Evolutionary conservation across 2,329 filamentous ascomycete species (phyloP), one percentile per base, ranked within the genome.

Genomic region (Cordyceps sp.): DNA sequence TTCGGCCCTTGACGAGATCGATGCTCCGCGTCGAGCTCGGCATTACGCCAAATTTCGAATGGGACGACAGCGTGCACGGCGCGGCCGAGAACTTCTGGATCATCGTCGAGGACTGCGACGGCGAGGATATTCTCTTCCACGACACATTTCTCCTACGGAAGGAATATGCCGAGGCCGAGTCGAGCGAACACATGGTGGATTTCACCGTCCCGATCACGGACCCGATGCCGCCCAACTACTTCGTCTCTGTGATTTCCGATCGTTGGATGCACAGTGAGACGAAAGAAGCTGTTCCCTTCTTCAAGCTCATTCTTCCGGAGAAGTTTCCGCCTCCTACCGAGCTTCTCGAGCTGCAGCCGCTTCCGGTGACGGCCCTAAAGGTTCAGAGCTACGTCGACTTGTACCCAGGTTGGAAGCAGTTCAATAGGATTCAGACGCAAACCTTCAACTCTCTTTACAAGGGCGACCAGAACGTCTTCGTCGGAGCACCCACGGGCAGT

Each of bases 211-310:
- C 90, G 1, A 93, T 98, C 42, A 86, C 84, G 1, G 90, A 98
- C 44, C 92, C 92, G 0, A 93, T 96, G 81, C 90, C 90, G 12
- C 90, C 92, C 0, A 93, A 98, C 54, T 98, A 98, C 60, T 98
- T 98, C 58, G 84, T 98, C 45, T 90, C 85, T 0, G 72, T 98
- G 25, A 61, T 94, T 15, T 96, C 88, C 4, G 90, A 98, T 53
- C 70, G 90, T 43, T 98, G 90, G 90, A 94, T 98, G 84, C 84
- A 93, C 50, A 84, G 88, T 1, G 86, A 98, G 58, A 93, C 86
- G 2, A 85, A 86, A 49, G 63, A 98, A 33, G 79, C 88, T 0
- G 79, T 98, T 2, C 88, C 86, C 1, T 96, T 98, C 61, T 81
- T 93, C 52, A 94, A 94, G 52, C 66, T 98, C 19, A 80, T 93